Evolutionary conservation across 176 grass and related monocot species (phyloP), one percentile per base, ranked within the genome.

Genomic region (Phoenix dactylifera): DNA sequence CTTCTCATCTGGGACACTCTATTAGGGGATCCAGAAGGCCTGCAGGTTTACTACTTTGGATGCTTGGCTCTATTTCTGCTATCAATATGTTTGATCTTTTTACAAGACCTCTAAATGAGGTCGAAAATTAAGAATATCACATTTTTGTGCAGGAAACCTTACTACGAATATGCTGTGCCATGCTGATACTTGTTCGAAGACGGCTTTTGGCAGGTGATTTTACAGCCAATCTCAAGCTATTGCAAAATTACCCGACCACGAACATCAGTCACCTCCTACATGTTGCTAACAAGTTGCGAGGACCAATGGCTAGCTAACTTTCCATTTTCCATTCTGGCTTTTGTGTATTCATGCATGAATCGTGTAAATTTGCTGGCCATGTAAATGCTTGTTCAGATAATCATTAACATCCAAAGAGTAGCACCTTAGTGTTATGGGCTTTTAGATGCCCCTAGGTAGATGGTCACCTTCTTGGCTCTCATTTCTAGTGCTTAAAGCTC

Each of bases 201-300:
- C 75, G 84, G 39, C 93, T 97, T 49, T 76, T 97, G 62, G 93
- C 93, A 35, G 93, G 93, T 0, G 93, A 97, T 75, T 97, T 97
- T 67, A 97, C 87, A 2, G 87, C 92, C n/a, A 97, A 91, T 74
- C 88, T 97, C 63, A 97, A 97, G 79, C 81, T 97, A 28, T 78
- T 98, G 53, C 93, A 98, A 68, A 98, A 78, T 71, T 98, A 92
- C 28, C 87, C 93, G 4, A 67, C 74, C 39, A 85, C 81, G 59
- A 98, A 98, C 72, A 69, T 92, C 12, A 81, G 80, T 58, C 93
- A 92, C 63, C 74, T 89, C 26, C 68, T 92, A 53, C 93, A 98
- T 59, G 78, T 98, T 48, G 84, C 93, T 76, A 98, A 92, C 70
- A 98, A 98, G 66, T 50, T 98, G 66, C 79, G 93, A 80, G 93